Conservation (phyloP, 805 yeast genomes). For the Isabelozyma gotoi region DNA sequence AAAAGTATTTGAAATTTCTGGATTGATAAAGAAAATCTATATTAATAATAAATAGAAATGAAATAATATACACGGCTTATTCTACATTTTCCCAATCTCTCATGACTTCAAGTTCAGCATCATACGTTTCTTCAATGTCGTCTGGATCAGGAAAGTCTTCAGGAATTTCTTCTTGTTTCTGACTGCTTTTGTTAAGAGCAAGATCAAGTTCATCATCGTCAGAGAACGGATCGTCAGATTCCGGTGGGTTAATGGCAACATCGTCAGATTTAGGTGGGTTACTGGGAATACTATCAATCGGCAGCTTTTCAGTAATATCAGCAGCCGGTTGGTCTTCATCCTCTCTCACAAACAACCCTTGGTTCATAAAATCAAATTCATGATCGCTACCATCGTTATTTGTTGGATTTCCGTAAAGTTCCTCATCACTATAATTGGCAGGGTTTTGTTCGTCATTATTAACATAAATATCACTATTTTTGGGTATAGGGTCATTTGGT, state of each 20-base stretch:
- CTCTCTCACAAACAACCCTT: slow-evolving; percentile 28
- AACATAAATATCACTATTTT: not conserved
- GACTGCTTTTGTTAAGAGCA: not conserved
- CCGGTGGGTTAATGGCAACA: not conserved
- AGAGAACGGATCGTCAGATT: slow-evolving; percentile 20
- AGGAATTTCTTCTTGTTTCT: not conserved
- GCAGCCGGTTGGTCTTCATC: slow-evolving; percentile 9
- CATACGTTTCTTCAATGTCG: slow-evolving; percentile 1
- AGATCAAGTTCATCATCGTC: slow-evolving; percentile 21
- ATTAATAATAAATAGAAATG: slow-evolving; percentile 14
- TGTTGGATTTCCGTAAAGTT: not conserved
- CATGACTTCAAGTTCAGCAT: slow-evolving; percentile 11
- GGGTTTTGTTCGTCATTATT: not conserved
- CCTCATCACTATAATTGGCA: not conserved
- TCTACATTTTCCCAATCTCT: not conserved
- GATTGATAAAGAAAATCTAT: slow-evolving; percentile 49
- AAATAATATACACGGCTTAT: not conserved
- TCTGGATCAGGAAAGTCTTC: not conserved
- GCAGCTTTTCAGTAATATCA: not conserved
- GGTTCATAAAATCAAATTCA: slow-evolving; percentile 32
- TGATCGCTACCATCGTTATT: slow-evolving; percentile 19
- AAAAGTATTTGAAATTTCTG: slow-evolving; percentile 44
- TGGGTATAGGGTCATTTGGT: not conserved
- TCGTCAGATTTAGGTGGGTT: not conserved
- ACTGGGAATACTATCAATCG: not conserved